Evolutionary conservation across 163 green algal species (phyloP).

Genomic region (Scenedesmus sp.): DNA sequence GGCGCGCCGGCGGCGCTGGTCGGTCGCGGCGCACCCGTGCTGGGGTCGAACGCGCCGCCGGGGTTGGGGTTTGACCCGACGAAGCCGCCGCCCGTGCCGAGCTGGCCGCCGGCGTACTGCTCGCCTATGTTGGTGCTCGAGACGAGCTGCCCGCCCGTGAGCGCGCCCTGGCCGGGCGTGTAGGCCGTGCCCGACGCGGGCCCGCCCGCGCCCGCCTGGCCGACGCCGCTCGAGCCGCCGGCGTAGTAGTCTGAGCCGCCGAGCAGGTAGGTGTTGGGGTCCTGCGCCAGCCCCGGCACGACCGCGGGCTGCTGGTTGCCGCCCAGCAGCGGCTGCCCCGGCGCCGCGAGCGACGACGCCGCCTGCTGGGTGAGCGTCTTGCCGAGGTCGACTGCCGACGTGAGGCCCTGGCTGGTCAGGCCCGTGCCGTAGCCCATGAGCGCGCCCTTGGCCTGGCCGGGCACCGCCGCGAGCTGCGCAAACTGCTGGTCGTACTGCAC

Average conservation of each 20-base stretch:
- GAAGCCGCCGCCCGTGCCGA: slow-evolving; percentile 19
- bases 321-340: slow-evolving; percentile 11
- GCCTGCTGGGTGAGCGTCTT: slow-evolving; percentile 1
- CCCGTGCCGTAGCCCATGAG: slow-evolving; percentile 13
- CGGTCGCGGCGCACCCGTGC: slow-evolving; percentile 19
- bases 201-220: background rate
- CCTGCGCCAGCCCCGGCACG: slow-evolving; percentile 27
- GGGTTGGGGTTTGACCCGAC: slow-evolving; percentile 18
- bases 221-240: background rate
- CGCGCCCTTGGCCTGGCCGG: slow-evolving; percentile 6
- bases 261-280: slow-evolving; percentile 37
- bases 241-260: slow-evolving; percentile 35
- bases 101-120: slow-evolving; percentile 16
- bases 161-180: background rate
- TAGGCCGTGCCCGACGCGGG: background rate
- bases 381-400: background rate
- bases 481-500: slow-evolving; percentile 11
- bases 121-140: background rate
- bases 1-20: too few species aligned
- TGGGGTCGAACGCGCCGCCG: slow-evolving; percentile 10
- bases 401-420: background rate
- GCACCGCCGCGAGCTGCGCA: background rate
- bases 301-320: slow-evolving; percentile 18
- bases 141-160: slow-evolving; percentile 1
- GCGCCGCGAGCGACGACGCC: background rate